Conservation (phyloP, 2,329 filamentous ascomycete species). For the Exophiala sp. region DNA sequence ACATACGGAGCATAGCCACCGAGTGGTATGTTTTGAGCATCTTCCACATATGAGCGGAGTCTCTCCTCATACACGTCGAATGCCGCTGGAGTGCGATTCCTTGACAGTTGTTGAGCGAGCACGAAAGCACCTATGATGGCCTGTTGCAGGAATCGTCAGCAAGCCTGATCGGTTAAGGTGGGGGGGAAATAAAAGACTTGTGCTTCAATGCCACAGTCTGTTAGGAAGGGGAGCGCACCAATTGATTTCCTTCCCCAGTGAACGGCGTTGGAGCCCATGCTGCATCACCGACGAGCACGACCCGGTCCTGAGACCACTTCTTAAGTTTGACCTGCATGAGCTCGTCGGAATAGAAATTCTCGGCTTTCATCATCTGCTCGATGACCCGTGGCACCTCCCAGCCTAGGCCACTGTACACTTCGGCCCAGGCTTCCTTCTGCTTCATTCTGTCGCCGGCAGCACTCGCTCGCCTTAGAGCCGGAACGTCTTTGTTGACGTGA, state of each 20-base stretch:
- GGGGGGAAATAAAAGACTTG: too few relatives aligned
- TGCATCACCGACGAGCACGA: slow-evolving; percentile 24
- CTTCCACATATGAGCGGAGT: slow-evolving; percentile 16
- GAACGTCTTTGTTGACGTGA: slow-evolving; percentile 9
- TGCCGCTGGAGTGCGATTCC: slow-evolving; percentile 5
- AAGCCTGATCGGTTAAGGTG: too few relatives aligned
- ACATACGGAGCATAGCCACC: slow-evolving; percentile 17
- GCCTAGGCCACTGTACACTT: slow-evolving; percentile 20
- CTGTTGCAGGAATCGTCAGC: too few relatives aligned
- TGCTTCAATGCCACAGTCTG: too few relatives aligned
- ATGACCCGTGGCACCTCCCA: slow-evolving; percentile 20
- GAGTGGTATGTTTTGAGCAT: slow-evolving; percentile 17
- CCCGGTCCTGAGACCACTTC: slow-evolving; percentile 25
- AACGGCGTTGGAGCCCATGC: slow-evolving; percentile 21
- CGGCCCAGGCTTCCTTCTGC: slow-evolving; percentile 22
- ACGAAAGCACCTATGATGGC: slow-evolving; percentile 15
- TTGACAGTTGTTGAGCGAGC: slow-evolving; percentile 13
- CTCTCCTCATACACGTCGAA: slow-evolving; percentile 15
- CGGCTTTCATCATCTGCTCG: slow-evolving; percentile 20
- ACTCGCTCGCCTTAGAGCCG: slow-evolving; percentile 7
- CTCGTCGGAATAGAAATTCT: slow-evolving; percentile 26
- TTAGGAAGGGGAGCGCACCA: not conserved
- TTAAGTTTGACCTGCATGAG: slow-evolving; percentile 24
- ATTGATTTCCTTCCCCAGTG: slow-evolving; percentile 13
- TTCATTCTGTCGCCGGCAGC: slow-evolving; percentile 20